Evolutionary conservation across 768 basidiomycete species (phyloP).

Genomic region (Glaciozyma antarctica): DNA sequence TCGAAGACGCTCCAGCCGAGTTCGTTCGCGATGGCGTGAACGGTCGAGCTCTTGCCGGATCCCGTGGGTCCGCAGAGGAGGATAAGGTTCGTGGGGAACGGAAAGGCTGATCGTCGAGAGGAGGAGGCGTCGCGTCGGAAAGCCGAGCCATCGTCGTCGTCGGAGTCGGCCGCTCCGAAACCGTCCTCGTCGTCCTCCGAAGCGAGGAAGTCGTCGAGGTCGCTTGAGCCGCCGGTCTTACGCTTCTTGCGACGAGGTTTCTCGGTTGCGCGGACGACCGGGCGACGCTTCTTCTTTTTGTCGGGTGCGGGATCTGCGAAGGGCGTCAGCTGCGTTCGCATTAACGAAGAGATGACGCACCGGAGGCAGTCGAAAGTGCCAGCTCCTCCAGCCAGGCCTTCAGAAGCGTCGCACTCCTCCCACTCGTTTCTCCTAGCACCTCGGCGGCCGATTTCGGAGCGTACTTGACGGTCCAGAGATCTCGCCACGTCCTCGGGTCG

Average conservation of each 20-base stretch:
- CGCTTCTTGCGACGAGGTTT: conserved; percentile 19
- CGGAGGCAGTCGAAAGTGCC: conserved; percentile 47
- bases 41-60: conserved; percentile 79
- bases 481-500: conserved; percentile 22
- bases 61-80: conserved; percentile 74
- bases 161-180: conserved; percentile 36
- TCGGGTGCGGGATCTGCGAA: not conserved
- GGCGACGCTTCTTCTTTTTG: conserved; percentile 9
- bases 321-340: not conserved
- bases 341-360: not conserved
- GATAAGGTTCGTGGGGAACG: conserved; percentile 68
- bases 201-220: conserved; percentile 26
- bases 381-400: conserved; percentile 71
- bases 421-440: conserved; percentile 60
- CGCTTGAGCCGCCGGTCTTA: conserved; percentile 14
- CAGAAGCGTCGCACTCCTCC: conserved; percentile 57
- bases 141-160: conserved; percentile 38
- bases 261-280: conserved; percentile 13
- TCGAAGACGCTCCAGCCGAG: conserved; percentile 95
- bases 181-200: conserved; percentile 42
- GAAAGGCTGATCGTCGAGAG: conserved; percentile 16
- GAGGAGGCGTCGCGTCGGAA: conserved; percentile 14
- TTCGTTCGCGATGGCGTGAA: conserved; percentile 89
- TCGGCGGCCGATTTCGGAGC: conserved; percentile 62
- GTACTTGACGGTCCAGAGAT: conserved; percentile 66